Base-by-base conservation (phyloP, 2,329 filamentous ascomycete species). In the Trichoderma gracile region DNA sequence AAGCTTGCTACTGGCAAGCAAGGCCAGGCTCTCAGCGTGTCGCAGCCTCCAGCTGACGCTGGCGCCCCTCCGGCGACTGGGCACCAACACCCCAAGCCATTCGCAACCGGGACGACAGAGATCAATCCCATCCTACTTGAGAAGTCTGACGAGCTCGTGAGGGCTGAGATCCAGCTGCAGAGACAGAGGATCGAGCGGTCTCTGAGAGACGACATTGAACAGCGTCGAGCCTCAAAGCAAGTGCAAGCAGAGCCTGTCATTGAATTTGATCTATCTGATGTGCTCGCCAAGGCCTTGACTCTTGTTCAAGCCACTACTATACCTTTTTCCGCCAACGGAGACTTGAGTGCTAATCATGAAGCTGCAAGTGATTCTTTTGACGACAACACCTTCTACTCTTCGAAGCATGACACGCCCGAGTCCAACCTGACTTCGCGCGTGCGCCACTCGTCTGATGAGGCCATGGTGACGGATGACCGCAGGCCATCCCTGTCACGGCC, bases 351-450 rank as follows among this genome's bases (percentile, higher is more conserved):
- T 81, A 83, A 88, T 77, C 82, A 81, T 73, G 86, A 87, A 75
- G 83, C 79, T 69, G 78, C 85, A 73, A 90, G 84, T 83, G 91
- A 94, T 76, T 95, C 92, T 42, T 91, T 93, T 79, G 93, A 97
- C 78, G 90, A 96, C 75, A 93, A 96, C 74, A 95, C 93, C 46
- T 96, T 96, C 78, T 97, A 98, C 81, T 97, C 94, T 69, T 97
- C 93, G 78, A 91, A 90, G 79, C 89, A 93, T 81, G 91, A 93
- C 75, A 96, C 93, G 68, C 85, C 86, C 66, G 82, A 86, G 63
- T 82, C 81, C 33, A 79, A 78, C 56, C 78, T 79, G 65, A 79
- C 79, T 45, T 78, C 81, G 30, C 79, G 79, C 65, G 71, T 79
- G 78, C 85, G 74, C 81, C 84, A 74, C 70, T 74, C 74, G 66